phyloP scores from a whole-genome alignment of 106 monocot genomes.

The Cymbidium sinense region DNA sequence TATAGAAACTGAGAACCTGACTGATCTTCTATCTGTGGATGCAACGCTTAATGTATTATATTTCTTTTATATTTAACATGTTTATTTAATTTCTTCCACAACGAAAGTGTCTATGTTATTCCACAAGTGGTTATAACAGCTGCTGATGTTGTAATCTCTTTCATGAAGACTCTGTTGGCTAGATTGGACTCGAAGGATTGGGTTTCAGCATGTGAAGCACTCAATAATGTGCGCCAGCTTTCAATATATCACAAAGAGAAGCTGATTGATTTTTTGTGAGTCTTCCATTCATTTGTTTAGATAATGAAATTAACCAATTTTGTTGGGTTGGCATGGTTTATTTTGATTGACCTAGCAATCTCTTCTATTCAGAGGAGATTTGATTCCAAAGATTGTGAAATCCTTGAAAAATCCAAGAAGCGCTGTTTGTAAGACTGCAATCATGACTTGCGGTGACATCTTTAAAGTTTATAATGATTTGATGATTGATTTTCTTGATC shows the following conservation, averaged over 20 bases:
- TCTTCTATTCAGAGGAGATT: constrained; percentile 30
- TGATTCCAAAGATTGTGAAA: constrained; percentile 74
- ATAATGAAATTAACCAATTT: neutral
- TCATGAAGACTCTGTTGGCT: constrained; percentile 52
- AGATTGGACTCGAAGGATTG: constrained; percentile 90
- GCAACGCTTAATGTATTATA: constrained; percentile 49
- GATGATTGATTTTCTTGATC: constrained; percentile 75
- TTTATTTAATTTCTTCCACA: neutral
- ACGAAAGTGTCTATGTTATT: neutral
- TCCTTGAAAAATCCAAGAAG: constrained; percentile 93
- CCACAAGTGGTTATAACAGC: neutral
- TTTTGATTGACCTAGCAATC: neutral
- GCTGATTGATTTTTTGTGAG: constrained; percentile 75
- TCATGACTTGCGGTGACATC: constrained; percentile 89
- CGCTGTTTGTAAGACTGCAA: constrained; percentile 94
- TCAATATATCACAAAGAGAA: constrained; percentile 83
- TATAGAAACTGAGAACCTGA: constrained; percentile 72
- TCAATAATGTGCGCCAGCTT: constrained; percentile 90
- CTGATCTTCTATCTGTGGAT: constrained; percentile 65
- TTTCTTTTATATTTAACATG: neutral
- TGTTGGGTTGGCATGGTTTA: neutral
- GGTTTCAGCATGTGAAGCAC: constrained; percentile 82
- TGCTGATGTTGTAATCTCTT: neutral
- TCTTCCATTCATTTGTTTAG: constrained; percentile 4
- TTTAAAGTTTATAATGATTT: constrained; percentile 68